phyloP scores from a whole-genome alignment of 2,329 filamentous ascomycete genomes.

The Botrytis paeoniae region DNA sequence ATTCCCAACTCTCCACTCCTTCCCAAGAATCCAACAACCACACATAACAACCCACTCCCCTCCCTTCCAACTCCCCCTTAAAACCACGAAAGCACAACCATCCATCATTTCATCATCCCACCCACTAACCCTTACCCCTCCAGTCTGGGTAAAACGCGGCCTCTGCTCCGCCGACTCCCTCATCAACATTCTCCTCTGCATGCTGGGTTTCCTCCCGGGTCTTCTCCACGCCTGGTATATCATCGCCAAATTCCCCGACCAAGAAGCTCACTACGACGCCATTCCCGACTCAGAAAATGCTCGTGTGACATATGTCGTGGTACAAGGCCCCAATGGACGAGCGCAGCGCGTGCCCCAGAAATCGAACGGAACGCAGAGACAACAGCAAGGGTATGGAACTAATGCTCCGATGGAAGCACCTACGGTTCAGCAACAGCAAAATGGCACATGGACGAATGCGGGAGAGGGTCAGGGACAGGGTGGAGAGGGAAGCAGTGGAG shows the following conservation, averaged over 20 bases:
- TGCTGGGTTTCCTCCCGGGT: slow-evolving; percentile 76
- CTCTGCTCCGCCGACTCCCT: slow-evolving; percentile 89
- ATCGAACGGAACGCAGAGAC: slow-evolving; percentile 25
- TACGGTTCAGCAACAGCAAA: slow-evolving; percentile 38
- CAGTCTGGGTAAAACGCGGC: slow-evolving; percentile 95
- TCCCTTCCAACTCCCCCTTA: background rate
- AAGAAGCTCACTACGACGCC: slow-evolving; percentile 58
- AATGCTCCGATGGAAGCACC: slow-evolving; percentile 36
- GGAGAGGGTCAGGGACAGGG: slow-evolving; percentile 33
- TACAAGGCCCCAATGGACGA: slow-evolving; percentile 48
- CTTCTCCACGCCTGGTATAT: slow-evolving; percentile 98
- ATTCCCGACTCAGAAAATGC: slow-evolving; percentile 55
- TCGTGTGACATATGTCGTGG: slow-evolving; percentile 75
- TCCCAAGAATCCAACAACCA: background rate
- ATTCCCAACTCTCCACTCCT: background rate
- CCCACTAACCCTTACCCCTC: background rate
- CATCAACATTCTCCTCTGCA: slow-evolving; percentile 90
- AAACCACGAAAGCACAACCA: background rate
- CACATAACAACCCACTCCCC: background rate
- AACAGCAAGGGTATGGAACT: slow-evolving; percentile 35
- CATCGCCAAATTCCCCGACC: slow-evolving; percentile 83
- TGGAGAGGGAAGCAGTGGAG: slow-evolving; percentile 46
- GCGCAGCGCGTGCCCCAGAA: slow-evolving; percentile 32
- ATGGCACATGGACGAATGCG: slow-evolving; percentile 36
- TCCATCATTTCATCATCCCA: background rate